These are phyloP conservation scores for Ambrosia trifida DNA, from an alignment of 129 eudicot genomes.

Conservation along the genomic window DNA sequence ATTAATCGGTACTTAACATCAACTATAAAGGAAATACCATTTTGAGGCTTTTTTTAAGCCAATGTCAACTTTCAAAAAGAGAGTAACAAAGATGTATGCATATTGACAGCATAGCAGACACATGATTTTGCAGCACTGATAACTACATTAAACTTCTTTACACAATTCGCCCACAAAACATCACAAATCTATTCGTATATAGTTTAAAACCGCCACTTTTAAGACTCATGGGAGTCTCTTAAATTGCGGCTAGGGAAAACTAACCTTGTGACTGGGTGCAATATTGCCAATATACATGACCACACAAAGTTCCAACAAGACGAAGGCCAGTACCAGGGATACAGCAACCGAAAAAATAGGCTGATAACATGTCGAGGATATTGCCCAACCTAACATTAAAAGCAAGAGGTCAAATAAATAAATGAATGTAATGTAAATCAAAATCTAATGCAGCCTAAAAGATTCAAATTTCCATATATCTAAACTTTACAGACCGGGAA, in stretches of 20 bases:
- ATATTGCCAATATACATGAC: constrained; percentile 64
- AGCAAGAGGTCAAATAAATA: not conserved
- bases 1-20: too few relatives aligned
- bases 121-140: too few relatives aligned
- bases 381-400: constrained; percentile 68
- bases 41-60: too few relatives aligned
- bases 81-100: too few relatives aligned
- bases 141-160: too few relatives aligned
- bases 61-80: too few relatives aligned
- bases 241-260: constrained; percentile 54
- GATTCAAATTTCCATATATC: not conserved
- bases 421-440: not conserved
- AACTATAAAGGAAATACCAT: too few relatives aligned
- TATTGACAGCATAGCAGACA: too few relatives aligned
- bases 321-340: constrained; percentile 99
- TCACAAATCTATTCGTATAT: too few relatives aligned
- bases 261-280: constrained; percentile 51
- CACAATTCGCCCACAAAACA: too few relatives aligned
- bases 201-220: not conserved
- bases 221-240: constrained; percentile 40
- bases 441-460: not conserved
- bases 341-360: constrained; percentile 80
- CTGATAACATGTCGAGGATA: constrained; percentile 93
- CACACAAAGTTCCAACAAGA: constrained; percentile 90
- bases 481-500: constrained; percentile 67